These are phyloP conservation scores for Leptosphaerulina australis DNA, from an alignment of 2,329 filamentous ascomycete species.

Conservation along the genomic window DNA sequence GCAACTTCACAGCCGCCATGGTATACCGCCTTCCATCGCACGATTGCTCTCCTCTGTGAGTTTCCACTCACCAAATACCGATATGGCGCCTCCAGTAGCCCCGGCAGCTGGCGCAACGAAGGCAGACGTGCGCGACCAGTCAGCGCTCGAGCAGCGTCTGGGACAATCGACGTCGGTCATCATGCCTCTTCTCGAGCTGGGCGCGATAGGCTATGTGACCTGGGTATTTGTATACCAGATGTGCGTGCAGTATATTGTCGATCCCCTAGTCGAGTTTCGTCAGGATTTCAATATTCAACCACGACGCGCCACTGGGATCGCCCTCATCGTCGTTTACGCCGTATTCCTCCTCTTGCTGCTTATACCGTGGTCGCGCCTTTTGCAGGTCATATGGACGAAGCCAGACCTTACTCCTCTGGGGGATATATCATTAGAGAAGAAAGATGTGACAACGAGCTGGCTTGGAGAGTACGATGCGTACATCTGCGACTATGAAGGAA, in stretches of 20 bases:
- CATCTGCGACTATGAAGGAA: slow-evolving; percentile 78
- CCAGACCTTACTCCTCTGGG: slow-evolving; percentile 76
- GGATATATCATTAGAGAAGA: slow-evolving; percentile 34
- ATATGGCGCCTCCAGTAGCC: slow-evolving; percentile 29
- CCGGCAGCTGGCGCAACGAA: slow-evolving; percentile 29
- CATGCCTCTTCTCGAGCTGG: slow-evolving; percentile 72
- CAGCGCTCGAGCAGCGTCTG: slow-evolving; percentile 41
- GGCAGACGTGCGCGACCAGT: slow-evolving; percentile 28
- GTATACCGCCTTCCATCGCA: neutral
- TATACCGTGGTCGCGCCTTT: slow-evolving; percentile 71
- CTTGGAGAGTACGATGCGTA: slow-evolving; percentile 87
- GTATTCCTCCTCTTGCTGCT: slow-evolving; percentile 71
- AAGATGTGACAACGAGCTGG: slow-evolving; percentile 33
- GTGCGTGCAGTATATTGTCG: slow-evolving; percentile 74
- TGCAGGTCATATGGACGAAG: slow-evolving; percentile 70
- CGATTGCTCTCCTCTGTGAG: neutral
- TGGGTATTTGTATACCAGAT: slow-evolving; percentile 68
- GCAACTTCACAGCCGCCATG: slow-evolving; percentile 4
- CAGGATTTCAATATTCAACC: slow-evolving; percentile 34
- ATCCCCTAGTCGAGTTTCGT: slow-evolving; percentile 45
- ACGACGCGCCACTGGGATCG: slow-evolving; percentile 65
- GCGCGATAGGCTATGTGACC: slow-evolving; percentile 69
- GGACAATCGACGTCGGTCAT: slow-evolving; percentile 67
- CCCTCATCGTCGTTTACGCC: slow-evolving; percentile 75
- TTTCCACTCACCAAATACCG: neutral